Percentiles rank a stretch among this genome's conserved stretches.
phyloP scores from a whole-genome alignment of 1,284 basidiomycete species.

The Tilletia caries region DNA sequence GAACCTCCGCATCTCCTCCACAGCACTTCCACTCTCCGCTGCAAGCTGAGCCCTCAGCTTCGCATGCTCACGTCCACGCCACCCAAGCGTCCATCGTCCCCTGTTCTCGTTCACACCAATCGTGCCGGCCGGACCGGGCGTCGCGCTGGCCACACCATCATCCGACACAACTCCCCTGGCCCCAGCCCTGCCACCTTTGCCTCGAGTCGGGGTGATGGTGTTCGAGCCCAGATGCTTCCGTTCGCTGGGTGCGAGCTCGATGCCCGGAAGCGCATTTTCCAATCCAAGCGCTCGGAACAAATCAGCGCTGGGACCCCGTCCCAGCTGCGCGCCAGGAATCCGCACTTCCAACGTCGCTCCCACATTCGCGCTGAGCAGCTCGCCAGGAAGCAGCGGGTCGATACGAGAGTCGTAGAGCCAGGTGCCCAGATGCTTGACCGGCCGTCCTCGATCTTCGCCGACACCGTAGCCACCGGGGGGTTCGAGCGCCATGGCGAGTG shows the following conservation, averaged over 20 bases:
- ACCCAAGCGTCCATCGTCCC: constrained; percentile 42
- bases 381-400: constrained; percentile 43
- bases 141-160: constrained; percentile 9
- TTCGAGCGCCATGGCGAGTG: constrained; percentile 9
- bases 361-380: constrained; percentile 45
- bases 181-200: neutral
- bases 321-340: constrained; percentile 39
- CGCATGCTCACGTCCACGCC: constrained; percentile 46
- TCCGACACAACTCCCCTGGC: neutral
- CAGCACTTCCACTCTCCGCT: constrained; percentile 16
- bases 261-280: constrained; percentile 5
- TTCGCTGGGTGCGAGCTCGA: constrained; percentile 1
- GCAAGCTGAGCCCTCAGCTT: constrained; percentile 1
- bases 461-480: constrained; percentile 21
- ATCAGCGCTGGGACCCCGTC: constrained; percentile 11
- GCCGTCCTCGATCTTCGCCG: constrained; percentile 44
- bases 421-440: constrained; percentile 45
- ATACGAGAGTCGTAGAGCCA: constrained; percentile 45
- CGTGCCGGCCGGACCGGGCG: neutral
- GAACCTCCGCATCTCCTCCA: neutral
- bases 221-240: neutral
- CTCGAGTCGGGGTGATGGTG: neutral
- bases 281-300: constrained; percentile 6
- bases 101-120: neutral
- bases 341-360: constrained; percentile 51